phyloP scores from a whole-genome alignment of 495 filamentous ascomycete species.

The Sphaerosporella brunnea region DNA sequence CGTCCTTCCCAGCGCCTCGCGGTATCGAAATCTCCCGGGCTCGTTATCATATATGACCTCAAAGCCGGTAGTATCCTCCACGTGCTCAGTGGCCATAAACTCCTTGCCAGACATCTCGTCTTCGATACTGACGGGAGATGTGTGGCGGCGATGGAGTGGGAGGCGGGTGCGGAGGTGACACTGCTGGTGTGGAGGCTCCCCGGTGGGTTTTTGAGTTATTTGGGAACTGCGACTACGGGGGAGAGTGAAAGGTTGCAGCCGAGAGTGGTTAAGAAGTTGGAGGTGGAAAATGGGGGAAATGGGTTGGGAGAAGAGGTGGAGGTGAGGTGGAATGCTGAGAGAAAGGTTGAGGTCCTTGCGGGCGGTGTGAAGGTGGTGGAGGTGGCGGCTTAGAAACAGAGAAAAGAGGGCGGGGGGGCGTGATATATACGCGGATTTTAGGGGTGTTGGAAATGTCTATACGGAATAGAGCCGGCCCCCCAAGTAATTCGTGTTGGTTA shows the following conservation, averaged over 20 bases:
- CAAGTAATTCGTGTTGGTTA: too few species aligned
- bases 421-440: too few species aligned
- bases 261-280: constrained; percentile 8
- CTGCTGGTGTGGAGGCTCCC: constrained; percentile 20
- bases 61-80: constrained; percentile 11
- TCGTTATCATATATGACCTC: constrained; percentile 19
- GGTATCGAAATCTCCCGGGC: constrained; percentile 8
- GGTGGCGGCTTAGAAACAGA: too few species aligned
- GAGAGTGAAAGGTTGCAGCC: constrained; percentile 16
- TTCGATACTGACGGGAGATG: constrained; percentile 16
- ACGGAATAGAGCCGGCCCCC: too few species aligned
- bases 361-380: not conserved
- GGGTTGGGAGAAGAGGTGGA: constrained; percentile 6
- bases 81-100: constrained; percentile 13
- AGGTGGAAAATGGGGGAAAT: constrained; percentile 8
- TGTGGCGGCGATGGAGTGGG: constrained; percentile 13
- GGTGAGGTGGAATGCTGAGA: constrained; percentile 17
- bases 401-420: too few species aligned
- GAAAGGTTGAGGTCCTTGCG: constrained; percentile 13
- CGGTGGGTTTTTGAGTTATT: constrained; percentile 19
- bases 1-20: constrained; percentile 22
- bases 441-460: too few species aligned
- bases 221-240: constrained; percentile 11
- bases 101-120: constrained; percentile 9
- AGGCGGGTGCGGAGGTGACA: constrained; percentile 6